Conservation (phyloP, 1,284 basidiomycete genomes). For the Melampsora americana region DNA sequence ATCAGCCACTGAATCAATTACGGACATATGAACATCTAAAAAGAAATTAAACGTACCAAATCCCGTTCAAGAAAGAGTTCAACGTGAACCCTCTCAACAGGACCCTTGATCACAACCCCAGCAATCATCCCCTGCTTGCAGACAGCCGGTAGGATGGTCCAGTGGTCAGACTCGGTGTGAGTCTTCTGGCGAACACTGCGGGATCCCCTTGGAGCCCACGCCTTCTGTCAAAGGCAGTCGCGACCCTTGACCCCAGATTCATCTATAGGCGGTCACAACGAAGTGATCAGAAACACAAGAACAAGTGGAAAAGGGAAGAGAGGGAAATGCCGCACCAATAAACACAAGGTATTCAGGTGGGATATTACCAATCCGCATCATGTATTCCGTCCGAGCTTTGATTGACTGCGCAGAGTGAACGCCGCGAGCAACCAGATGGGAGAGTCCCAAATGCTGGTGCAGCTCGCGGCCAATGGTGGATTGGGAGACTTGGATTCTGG, state of each 20-base stretch:
- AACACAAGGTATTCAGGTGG: not conserved
- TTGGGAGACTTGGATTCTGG: not conserved
- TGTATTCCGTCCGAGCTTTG: not conserved
- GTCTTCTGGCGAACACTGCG: not conserved
- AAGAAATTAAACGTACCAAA: not conserved
- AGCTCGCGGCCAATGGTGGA: not conserved
- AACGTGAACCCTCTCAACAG: not conserved
- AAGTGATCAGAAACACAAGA: too few species aligned
- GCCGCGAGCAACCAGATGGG: not conserved
- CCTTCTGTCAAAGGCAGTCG: too few species aligned
- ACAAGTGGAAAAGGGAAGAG: not conserved
- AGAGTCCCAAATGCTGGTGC: not conserved
- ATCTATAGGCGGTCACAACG: too few species aligned
- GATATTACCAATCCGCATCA: not conserved
- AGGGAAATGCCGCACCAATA: not conserved
- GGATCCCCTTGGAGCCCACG: too few species aligned
- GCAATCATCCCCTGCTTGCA: not conserved
- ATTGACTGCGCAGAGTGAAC: not conserved
- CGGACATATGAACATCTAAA: not conserved
- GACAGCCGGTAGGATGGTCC: not conserved
- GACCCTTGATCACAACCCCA: not conserved
- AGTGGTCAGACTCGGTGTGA: not conserved
- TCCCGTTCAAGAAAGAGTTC: too few species aligned
- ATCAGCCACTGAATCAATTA: not conserved
- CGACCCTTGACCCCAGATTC: too few species aligned